Evolutionary conservation across 306 rosid species (phyloP).

Genomic region (Prunus mongolica): DNA sequence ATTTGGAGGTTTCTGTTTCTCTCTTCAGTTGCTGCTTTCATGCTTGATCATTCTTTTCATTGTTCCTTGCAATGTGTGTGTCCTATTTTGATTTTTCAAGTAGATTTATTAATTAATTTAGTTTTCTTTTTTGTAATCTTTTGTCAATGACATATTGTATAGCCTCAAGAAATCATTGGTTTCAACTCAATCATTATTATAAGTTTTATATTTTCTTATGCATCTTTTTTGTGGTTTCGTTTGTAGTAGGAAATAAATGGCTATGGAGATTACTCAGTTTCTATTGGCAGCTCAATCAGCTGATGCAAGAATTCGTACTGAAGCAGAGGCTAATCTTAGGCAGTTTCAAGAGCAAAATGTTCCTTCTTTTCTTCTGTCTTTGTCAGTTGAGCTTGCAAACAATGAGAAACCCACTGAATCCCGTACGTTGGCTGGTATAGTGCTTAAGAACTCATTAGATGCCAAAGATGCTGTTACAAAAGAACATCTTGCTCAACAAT

Average conservation of each 20-base stretch:
- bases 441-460: conserved; percentile 37
- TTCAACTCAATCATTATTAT: neutral
- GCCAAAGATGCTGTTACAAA: conserved; percentile 37
- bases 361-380: conserved; percentile 30
- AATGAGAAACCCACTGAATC: conserved; percentile 34
- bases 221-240: neutral
- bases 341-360: conserved; percentile 38
- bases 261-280: conserved; percentile 33
- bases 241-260: conserved; percentile 16
- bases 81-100: neutral
- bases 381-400: conserved; percentile 31
- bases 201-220: neutral
- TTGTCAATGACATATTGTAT: neutral
- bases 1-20: no score
- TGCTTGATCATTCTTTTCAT: neutral
- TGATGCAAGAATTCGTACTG: conserved; percentile 31
- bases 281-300: conserved; percentile 39
- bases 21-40: no score
- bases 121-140: neutral
- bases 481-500: conserved; percentile 29
- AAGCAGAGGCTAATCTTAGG: conserved; percentile 29
- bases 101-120: neutral
- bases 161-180: neutral
- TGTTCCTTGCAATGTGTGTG: neutral
- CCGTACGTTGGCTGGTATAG: conserved; percentile 35